These are phyloP conservation scores for Cutaneotrichosporon curvatum DNA, from an alignment of 1,284 basidiomycete genomes.

Conservation along the genomic window DNA sequence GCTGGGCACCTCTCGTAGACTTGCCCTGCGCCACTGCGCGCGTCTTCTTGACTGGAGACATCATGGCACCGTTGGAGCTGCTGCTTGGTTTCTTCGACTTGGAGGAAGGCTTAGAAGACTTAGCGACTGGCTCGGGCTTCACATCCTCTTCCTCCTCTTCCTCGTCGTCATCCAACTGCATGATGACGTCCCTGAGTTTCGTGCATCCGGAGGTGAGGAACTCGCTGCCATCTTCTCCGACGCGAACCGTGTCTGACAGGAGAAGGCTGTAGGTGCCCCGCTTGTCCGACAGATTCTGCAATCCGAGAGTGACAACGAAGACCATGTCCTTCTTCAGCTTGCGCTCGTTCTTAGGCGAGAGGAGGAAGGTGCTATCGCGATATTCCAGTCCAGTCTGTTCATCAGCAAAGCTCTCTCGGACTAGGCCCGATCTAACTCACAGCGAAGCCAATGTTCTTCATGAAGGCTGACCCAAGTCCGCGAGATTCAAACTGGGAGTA, in stretches of 20 bases:
- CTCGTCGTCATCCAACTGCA: slow-evolving; percentile 57
- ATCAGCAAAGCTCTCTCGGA: slow-evolving; percentile 8
- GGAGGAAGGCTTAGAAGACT: slow-evolving; percentile 40
- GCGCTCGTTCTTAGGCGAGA: slow-evolving; percentile 72
- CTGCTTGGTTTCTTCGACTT: slow-evolving; percentile 55
- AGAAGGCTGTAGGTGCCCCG: slow-evolving; percentile 77
- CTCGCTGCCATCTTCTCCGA: slow-evolving; percentile 61
- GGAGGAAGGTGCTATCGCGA: slow-evolving; percentile 76
- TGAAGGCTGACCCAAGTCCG: slow-evolving; percentile 73
- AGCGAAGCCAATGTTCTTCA: slow-evolving; percentile 86
- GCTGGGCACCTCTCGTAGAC: slow-evolving; percentile 59
- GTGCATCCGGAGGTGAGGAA: slow-evolving; percentile 80
- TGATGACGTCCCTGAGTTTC: slow-evolving; percentile 75
- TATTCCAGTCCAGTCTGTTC: slow-evolving; percentile 85
- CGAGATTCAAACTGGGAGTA: slow-evolving; percentile 66
- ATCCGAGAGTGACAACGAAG: slow-evolving; percentile 75
- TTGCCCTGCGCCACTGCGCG: slow-evolving; percentile 64
- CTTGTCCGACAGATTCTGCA: slow-evolving; percentile 67
- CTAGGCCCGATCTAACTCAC: slow-evolving; percentile 47
- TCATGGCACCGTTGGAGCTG: slow-evolving; percentile 44
- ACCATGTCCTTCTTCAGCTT: slow-evolving; percentile 73
- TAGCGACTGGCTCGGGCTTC: slow-evolving; percentile 44
- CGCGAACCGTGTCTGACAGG: slow-evolving; percentile 78
- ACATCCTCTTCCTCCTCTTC: slow-evolving; percentile 49
- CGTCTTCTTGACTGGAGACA: slow-evolving; percentile 32